Base-by-base conservation (phyloP, 805 yeast genomes). In the Phaffomyces opuntiae region DNA sequence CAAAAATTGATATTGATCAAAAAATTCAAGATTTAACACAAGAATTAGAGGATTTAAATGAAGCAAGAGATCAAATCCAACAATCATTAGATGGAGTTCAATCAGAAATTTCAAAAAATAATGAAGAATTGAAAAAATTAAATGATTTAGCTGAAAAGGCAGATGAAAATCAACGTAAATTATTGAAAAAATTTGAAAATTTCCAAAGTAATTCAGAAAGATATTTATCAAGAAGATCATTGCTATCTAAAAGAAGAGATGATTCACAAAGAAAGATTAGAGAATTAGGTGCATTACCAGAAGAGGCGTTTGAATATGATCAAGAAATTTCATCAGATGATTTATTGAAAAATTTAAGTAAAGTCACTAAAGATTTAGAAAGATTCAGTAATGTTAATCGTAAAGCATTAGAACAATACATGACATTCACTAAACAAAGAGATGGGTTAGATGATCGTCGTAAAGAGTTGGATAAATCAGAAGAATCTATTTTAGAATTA, bases 281-380 rank as follows among this genome's bases (percentile, higher is more conserved):
- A 49, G 95, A 86, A 37, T 66, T 90, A 36, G 97, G 97, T n/a
- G 86, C 85, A 4, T 68, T 91, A 16, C 91, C 96, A 0, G 96
- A 89, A 56, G 89, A 86, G 44, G 89, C 93, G 0, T 80, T 87
- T 52, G 72, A 71, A 13, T 58, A 64, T 32, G 77, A 71, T 55
- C 73, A 70, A 33, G 61, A 65, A 33, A 54, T 67, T 17, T 59
- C 67, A 3, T 77, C 87, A 11, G 79, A 77, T 35, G 70, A 73
- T 7, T 62, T 90, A 31, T 62, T 86, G 41, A 55, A 62, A 14
- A 67, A 73, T 44, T 69, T 88, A 49, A 80, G 77, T 43, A 64
- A 64, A 26, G 74, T 78, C 7, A 78, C 81, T 37, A 76, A 74
- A 33, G 76, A 74, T 27, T 66, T 91, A 36, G 75, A 78, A 38